Base-by-base conservation (phyloP, 2,329 filamentous ascomycete species). In the Xylaria arbuscula region DNA sequence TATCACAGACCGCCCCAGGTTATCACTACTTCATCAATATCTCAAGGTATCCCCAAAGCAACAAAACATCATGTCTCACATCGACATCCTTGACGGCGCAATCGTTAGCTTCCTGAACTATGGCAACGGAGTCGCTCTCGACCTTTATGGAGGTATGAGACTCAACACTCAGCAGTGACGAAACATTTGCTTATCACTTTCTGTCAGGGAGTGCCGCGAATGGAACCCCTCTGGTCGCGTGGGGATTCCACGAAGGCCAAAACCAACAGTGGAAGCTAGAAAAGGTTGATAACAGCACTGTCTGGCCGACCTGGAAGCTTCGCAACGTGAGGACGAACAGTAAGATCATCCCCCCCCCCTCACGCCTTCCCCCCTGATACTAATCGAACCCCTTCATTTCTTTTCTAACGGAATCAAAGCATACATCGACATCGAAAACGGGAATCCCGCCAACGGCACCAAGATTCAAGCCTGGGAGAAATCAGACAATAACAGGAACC, bases 241-340 rank as follows among this genome's bases (percentile, higher is more conserved):
- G 47, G 10, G 24, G 47, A 51, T 62, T 36, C 28, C 50, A 62
- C 38, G 50, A 38, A 6, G 24, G 38, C n/a, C n/a, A 17, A 9
- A 62, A 55, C 50, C 60, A 55, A 28, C 60, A 62, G 38, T 55
- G 60, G 60, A 62, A 34, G 28, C 60, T 62, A 2, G 38, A 62
- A 17, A n/a, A 10, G 10, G 50, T 11, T 7, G 36, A 36, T 28
- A n/a, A 34, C 11, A 42, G 38, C 17, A 22, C 60, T 9, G 60
- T 62, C 17, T 62, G 60, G 60, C 60, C 60, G 24, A 55, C 22
- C 38, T 62, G 50, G 50, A 62, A 42, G 50, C 15, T 62, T 36
- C 24, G 7, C 38, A 62, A 38, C 10, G 38, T 62, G 5, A 1
- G 15, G 17, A 19, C 36, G 11, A 17, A 9, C 9, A 62, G 60